These are phyloP conservation scores for Geotrichum macrosporum DNA, from an alignment of 1,139 yeast genomes.

Conservation along the genomic window DNA sequence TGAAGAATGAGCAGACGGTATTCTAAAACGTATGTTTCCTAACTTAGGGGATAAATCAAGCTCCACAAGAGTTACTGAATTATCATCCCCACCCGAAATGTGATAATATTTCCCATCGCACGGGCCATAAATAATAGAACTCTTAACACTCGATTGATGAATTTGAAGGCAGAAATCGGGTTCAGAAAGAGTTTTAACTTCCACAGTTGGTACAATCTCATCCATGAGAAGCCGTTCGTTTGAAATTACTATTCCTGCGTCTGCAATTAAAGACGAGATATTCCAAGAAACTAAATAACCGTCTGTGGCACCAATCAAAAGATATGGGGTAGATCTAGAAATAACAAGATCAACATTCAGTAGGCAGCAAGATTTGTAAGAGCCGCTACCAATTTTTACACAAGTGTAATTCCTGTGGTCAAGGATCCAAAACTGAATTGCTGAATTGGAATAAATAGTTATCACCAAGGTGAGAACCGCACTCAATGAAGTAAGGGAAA, in stretches of 20 bases:
- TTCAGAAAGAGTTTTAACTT: background rate
- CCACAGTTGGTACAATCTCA: background rate
- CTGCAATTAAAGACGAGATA: constrained; percentile 35
- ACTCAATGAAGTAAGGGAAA: constrained; percentile 18
- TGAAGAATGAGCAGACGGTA: constrained; percentile 70
- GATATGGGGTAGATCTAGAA: constrained; percentile 34
- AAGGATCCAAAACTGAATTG: constrained; percentile 61
- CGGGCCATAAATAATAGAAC: constrained; percentile 34
- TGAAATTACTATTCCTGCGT: constrained; percentile 3
- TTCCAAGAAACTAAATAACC: constrained; percentile 69
- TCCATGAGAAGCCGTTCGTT: constrained; percentile 14
- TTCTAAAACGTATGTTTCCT: constrained; percentile 37
- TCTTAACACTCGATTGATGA: constrained; percentile 83
- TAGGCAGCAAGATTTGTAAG: constrained; percentile 71
- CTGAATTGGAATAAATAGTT: constrained; percentile 82
- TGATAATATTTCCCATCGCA: constrained; percentile 33
- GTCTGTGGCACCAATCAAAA: constrained; percentile 73
- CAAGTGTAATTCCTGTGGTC: constrained; percentile 1
- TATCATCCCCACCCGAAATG: constrained; percentile 90
- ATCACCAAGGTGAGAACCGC: constrained; percentile 49
- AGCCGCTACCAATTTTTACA: constrained; percentile 43
- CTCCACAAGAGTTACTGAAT: constrained; percentile 53
- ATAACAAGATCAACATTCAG: constrained; percentile 53
- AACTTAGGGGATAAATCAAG: constrained; percentile 33
- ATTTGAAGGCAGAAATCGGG: constrained; percentile 45